Evolutionary conservation across 73 alveolate species (phyloP), one percentile per base, ranked within the genome.

Genomic region (Paramecium primaurelia): DNA sequence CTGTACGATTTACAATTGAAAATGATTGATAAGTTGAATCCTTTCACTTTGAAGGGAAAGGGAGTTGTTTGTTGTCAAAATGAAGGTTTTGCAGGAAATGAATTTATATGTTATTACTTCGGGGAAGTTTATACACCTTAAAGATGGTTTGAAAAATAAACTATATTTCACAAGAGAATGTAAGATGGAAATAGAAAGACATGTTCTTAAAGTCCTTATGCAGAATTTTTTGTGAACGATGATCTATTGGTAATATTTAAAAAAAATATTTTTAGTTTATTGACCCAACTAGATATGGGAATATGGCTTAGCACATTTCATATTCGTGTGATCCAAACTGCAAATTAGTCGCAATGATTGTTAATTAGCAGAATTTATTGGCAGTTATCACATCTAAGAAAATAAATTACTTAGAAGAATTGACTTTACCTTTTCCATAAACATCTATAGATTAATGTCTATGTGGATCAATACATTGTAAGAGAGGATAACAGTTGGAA

Each of bases 71-170:
- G 91, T 49, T 80, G 77, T 25, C 16, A 80, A 1, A 26, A 47
- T 80, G 73, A 80, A 26, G 91, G 91, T 16, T 80, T 80, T 26
- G 5, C 9, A 25, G 12, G 32, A 18, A 25, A 36, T 80, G 73
- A 40, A 40, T 28, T 80, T 9, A 80, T 80, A 45, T 22, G 45
- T 80, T 40, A 18, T 22, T 80, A 80, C 49, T 80, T 22, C 1
- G 91, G 91, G 2, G 91, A 80, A 80, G 71, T 80, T 2, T 80
- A 80, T 49, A 45, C 91, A 10, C 91, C 91, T 12, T 25, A 28
- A 45, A 80, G 91, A 44, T 80, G 91, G 91, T 80, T 45, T 80
- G 91, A 80, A 22, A 80, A 80, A 80, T 80, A 80, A 28, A 44
- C 73, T 16, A 36, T 80, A 32, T 28, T 42, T 10, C 3, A 80